These are phyloP conservation scores for Trichoderma sp. DNA, from an alignment of 2,329 filamentous ascomycete genomes.

Conservation along the genomic window DNA sequence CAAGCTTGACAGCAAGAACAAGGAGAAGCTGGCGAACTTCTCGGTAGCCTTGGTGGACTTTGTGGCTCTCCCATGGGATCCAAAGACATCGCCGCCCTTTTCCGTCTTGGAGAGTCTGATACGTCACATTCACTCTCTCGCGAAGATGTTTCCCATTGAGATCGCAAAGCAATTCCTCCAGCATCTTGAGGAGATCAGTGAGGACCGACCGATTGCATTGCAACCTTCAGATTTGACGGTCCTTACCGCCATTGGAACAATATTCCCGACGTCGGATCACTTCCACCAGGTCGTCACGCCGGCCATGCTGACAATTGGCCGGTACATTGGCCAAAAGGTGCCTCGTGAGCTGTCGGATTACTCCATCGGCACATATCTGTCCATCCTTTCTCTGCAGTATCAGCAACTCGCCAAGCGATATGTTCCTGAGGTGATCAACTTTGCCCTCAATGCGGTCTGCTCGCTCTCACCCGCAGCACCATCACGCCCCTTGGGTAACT, in stretches of 20 bases:
- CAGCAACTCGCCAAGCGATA: slow-evolving; percentile 83
- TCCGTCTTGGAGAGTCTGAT: slow-evolving; percentile 75
- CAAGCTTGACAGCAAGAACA: slow-evolving; percentile 82
- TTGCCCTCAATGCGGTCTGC: slow-evolving; percentile 72
- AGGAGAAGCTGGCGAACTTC: slow-evolving; percentile 74
- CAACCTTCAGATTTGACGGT: slow-evolving; percentile 74
- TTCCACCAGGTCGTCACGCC: slow-evolving; percentile 96
- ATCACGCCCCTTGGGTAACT: slow-evolving; percentile 53
- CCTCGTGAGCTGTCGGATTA: slow-evolving; percentile 68
- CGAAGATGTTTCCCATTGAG: slow-evolving; percentile 78
- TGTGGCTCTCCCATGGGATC: slow-evolving; percentile 52
- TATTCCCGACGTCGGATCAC: slow-evolving; percentile 95
- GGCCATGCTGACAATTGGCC: slow-evolving; percentile 78
- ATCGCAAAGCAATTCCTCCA: slow-evolving; percentile 76
- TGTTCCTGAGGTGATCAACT: slow-evolving; percentile 85
- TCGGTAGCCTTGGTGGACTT: slow-evolving; percentile 66
- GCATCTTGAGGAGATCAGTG: slow-evolving; percentile 63
- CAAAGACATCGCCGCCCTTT: slow-evolving; percentile 58
- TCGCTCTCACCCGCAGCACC: slow-evolving; percentile 62
- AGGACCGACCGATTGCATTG: slow-evolving; percentile 53
- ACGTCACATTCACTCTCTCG: slow-evolving; percentile 89
- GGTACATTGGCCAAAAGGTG: slow-evolving; percentile 78
- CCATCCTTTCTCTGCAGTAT: slow-evolving; percentile 78
- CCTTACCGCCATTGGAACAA: slow-evolving; percentile 78
- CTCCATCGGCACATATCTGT: slow-evolving; percentile 75